These are phyloP conservation scores for Aspergillus hancockii DNA, from an alignment of 495 filamentous ascomycete genomes.

Conservation along the genomic window DNA sequence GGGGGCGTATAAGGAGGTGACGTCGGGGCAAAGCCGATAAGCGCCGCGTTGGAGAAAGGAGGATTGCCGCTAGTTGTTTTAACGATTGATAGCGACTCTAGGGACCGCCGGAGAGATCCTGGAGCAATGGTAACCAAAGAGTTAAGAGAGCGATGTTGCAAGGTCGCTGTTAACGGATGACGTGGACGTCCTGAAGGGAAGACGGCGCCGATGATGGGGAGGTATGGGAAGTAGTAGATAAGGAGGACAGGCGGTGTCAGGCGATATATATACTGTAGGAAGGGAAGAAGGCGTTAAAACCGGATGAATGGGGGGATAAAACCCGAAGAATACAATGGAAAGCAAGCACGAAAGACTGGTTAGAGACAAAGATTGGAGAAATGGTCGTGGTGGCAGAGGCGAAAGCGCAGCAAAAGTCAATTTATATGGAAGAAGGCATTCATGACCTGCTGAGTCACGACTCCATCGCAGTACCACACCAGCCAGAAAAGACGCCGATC, in stretches of 20 bases:
- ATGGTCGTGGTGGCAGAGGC: constrained; percentile 18
- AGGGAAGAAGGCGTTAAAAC: neutral
- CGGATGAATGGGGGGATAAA: neutral
- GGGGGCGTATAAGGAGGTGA: constrained; percentile 16
- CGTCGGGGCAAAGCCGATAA: constrained; percentile 22
- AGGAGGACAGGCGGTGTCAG: constrained; percentile 9
- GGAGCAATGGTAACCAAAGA: neutral
- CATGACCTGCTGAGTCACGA: constrained; percentile 22
- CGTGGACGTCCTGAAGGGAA: constrained; percentile 19
- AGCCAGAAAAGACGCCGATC: constrained; percentile 16
- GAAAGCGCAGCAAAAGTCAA: constrained; percentile 27
- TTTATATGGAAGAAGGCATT: constrained; percentile 25
- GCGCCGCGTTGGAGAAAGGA: constrained; percentile 41
- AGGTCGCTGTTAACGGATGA: neutral
- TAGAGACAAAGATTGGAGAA: constrained; percentile 13
- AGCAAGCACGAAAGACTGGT: constrained; percentile 6
- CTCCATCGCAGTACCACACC: neutral
- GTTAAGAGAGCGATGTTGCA: neutral
- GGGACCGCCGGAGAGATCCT: neutral
- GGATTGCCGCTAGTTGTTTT: constrained; percentile 19
- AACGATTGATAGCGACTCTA: neutral
- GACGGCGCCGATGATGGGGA: constrained; percentile 34
- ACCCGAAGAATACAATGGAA: constrained; percentile 7
- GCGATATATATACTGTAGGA: constrained; percentile 6
- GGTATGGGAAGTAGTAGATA: constrained; percentile 18